A percentile compares a stretch with the other conserved stretches of the same genome.
phyloP scores from a whole-genome alignment of 2,329 filamentous ascomycete species.

The Microdochium nivale region DNA sequence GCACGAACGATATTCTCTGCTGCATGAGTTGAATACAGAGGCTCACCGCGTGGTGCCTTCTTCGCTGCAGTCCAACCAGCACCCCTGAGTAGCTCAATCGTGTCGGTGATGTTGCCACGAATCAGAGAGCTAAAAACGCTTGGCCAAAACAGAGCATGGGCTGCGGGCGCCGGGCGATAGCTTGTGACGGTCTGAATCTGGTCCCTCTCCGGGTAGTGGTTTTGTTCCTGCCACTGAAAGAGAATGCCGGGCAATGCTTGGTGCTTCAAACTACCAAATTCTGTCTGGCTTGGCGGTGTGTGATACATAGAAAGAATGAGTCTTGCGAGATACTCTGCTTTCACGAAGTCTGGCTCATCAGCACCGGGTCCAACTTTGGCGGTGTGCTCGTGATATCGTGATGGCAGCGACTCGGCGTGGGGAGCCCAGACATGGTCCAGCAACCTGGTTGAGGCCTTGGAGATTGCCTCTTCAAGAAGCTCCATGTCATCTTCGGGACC shows the following conservation, averaged over 20 bases:
- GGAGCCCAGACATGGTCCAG: constrained; percentile 45
- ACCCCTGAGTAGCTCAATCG: constrained; percentile 58
- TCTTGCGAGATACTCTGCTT: constrained; percentile 71
- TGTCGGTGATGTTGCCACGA: constrained; percentile 63
- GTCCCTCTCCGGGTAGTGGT: constrained; percentile 64
- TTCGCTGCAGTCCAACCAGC: constrained; percentile 74
- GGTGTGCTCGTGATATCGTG: constrained; percentile 42
- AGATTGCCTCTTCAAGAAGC: constrained; percentile 46
- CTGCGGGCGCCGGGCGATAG: constrained; percentile 63
- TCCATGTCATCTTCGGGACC: constrained; percentile 46
- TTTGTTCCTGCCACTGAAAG: constrained; percentile 71
- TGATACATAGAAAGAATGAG: constrained; percentile 76
- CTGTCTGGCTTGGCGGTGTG: constrained; percentile 34
- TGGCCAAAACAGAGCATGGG: constrained; percentile 77
- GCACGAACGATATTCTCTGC: constrained; percentile 72
- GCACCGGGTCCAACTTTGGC: constrained; percentile 58
- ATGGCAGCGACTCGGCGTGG: constrained; percentile 38
- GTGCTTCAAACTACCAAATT: constrained; percentile 24
- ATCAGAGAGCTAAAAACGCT: constrained; percentile 65
- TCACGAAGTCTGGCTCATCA: constrained; percentile 55
- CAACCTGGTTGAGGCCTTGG: constrained; percentile 42
- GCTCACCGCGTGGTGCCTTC: constrained; percentile 54
- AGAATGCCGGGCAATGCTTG: constrained; percentile 66
- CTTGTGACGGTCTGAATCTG: constrained; percentile 57
- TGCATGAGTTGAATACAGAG: constrained; percentile 65